Base-by-base conservation (phyloP, 176 grass and related monocot species). In the Tillandsia fasciculata region DNA sequence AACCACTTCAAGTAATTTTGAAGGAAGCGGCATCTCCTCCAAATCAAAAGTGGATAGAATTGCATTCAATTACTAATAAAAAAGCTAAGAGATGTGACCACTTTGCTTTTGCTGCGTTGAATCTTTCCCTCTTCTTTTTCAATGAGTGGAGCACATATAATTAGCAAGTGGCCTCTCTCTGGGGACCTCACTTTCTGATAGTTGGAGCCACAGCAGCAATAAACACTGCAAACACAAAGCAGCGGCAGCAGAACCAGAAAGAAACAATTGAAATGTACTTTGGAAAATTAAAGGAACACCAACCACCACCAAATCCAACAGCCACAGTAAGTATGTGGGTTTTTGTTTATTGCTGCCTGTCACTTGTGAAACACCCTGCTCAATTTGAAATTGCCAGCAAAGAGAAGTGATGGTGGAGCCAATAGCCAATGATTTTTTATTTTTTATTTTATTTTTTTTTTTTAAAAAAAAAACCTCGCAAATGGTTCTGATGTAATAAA, bases 51-150 rank as follows among this genome's bases (percentile, higher is more conserved):
- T 61, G 56, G 56, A 17, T 61, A 18, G 56, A 15, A 18, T 61
- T n/a, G 17, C 15, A 18, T 15, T 61, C 56, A 42, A 42, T 42
- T 23, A 20, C 56, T 18, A 61, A 9, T 8, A 61, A 61, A 20
- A 61, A 61, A n/a, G 11, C 22, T 22, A 61, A 52, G 11, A 51
- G 26, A 11, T 9, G 52, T 65, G 6, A 47, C 53, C 81, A 84
- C 78, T 84, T 84, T 75, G 63, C 67, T 84, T 70, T 63, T 10
- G 76, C 66, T 74, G 69, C 64, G 72, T 79, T 73, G 64, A 79
- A 70, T 79, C 72, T 54, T 81, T 77, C 33, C 33, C 33, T 42
- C 78, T 75, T 74, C 58, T 33, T 48, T 72, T 12, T 17, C 33
- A 52, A 52, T 17, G n/a, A 0, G 27, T 50, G 80, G 65, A n/a